phyloP scores from a whole-genome alignment of 2,329 filamentous ascomycete genomes.

The Alternaria ethzedia region DNA sequence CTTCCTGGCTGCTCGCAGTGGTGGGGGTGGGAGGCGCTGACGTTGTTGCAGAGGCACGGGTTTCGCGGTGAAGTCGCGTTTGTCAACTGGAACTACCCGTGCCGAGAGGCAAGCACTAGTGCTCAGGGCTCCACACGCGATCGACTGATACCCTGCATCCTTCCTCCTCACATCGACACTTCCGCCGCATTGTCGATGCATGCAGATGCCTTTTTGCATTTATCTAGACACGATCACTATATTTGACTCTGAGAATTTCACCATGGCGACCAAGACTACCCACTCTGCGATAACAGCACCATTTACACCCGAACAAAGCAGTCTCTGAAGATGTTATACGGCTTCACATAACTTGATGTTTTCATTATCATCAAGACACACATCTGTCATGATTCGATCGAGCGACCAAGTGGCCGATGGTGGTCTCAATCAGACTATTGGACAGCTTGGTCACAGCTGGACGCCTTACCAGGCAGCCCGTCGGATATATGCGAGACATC shows the following conservation, averaged over 20 bases:
- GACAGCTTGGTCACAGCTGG: neutral
- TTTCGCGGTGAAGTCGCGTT: conserved; percentile 30
- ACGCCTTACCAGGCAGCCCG: neutral
- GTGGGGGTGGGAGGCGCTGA: conserved; percentile 25
- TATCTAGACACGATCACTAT: neutral
- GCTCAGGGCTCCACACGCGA: conserved; percentile 11
- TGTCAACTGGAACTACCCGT: conserved; percentile 18
- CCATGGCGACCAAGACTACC: neutral
- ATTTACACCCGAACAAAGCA: neutral
- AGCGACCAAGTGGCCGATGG: neutral
- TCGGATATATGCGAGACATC: neutral
- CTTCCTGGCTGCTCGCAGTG: conserved; percentile 27
- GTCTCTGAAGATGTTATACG: neutral
- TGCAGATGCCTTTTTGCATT: neutral
- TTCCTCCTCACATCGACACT: neutral
- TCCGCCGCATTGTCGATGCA: neutral
- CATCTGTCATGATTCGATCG: neutral
- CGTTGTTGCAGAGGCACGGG: conserved; percentile 29
- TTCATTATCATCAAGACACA: neutral
- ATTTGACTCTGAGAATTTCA: neutral
- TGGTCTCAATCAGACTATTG: neutral
- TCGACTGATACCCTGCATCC: conserved; percentile 6
- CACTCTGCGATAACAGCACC: neutral
- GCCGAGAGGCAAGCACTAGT: conserved; percentile 25
- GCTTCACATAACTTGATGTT: neutral